phyloP scores from a whole-genome alignment of 2,329 filamentous ascomycete species.

The Metarhizium sp. region DNA sequence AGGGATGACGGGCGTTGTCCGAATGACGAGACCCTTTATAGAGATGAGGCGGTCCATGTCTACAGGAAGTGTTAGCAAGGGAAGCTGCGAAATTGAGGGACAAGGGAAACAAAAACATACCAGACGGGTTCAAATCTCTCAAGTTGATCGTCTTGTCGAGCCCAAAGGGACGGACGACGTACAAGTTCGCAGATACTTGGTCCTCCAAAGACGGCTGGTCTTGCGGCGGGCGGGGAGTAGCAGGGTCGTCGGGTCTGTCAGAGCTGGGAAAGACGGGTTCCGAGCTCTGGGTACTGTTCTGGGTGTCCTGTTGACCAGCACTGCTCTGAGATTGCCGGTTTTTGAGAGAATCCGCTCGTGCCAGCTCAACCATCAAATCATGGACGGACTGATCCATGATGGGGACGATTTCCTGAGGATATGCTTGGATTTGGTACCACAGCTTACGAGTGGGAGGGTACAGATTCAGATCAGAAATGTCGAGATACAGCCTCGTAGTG shows the following conservation, averaged over 20 bases:
- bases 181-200: constrained; percentile 71
- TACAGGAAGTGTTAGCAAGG: constrained; percentile 14
- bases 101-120: constrained; percentile 27
- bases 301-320: constrained; percentile 34
- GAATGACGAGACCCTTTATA: constrained; percentile 92
- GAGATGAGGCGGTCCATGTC: constrained; percentile 95
- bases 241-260: constrained; percentile 48
- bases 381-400: constrained; percentile 94
- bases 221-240: constrained; percentile 30
- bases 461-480: constrained; percentile 79
- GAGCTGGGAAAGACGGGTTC: constrained; percentile 73
- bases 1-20: constrained; percentile 90
- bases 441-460: constrained; percentile 90
- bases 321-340: constrained; percentile 54
- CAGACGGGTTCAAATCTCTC: constrained; percentile 84
- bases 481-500: constrained; percentile 74
- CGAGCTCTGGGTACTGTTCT: constrained; percentile 51
- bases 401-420: constrained; percentile 92
- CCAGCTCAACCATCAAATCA: constrained; percentile 85
- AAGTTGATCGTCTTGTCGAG: constrained; percentile 82
- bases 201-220: constrained; percentile 56
- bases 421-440: constrained; percentile 90
- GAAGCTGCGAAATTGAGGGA: neutral
- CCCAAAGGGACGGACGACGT: constrained; percentile 83
- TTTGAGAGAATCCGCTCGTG: constrained; percentile 67